These are phyloP conservation scores for Chrysanthemum lavandulifolium DNA, from an alignment of 129 eudicot genomes.

Conservation along the genomic window DNA sequence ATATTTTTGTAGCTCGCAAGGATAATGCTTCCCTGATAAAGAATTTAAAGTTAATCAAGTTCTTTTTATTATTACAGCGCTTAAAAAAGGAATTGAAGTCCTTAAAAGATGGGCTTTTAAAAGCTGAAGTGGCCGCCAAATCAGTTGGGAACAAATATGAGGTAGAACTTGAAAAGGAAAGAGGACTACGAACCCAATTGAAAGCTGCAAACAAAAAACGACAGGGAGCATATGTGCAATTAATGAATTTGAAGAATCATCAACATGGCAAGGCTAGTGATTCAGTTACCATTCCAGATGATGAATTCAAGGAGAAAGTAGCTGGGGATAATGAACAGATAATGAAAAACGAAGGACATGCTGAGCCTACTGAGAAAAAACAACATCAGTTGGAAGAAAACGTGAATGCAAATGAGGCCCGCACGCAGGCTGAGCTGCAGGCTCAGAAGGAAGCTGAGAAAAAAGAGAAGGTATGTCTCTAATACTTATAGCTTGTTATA, in stretches of 20 bases:
- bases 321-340: too few species aligned
- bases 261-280: constrained; percentile 53
- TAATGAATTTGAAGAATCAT: constrained; percentile 35
- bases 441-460: constrained; percentile 4
- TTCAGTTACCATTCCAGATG: not conserved
- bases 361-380: not conserved
- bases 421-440: not conserved
- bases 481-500: not conserved
- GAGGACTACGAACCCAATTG: constrained; percentile 39
- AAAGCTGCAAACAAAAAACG: constrained; percentile 45
- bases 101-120: constrained; percentile 38
- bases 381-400: not conserved
- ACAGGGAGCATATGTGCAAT: constrained; percentile 40
- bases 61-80: constrained; percentile 33
- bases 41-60: too few species aligned
- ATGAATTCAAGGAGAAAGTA: too few species aligned
- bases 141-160: constrained; percentile 36
- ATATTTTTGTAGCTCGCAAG: too few species aligned
- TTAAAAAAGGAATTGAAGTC: constrained; percentile 48
- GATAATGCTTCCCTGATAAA: too few species aligned
- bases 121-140: constrained; percentile 28
- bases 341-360: too few species aligned
- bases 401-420: not conserved
- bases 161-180: constrained; percentile 35
- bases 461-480: not conserved